Evolutionary conservation across 305 asterid species (phyloP), one percentile per base, ranked within the genome.

Genomic region (Rubia peregrina): DNA sequence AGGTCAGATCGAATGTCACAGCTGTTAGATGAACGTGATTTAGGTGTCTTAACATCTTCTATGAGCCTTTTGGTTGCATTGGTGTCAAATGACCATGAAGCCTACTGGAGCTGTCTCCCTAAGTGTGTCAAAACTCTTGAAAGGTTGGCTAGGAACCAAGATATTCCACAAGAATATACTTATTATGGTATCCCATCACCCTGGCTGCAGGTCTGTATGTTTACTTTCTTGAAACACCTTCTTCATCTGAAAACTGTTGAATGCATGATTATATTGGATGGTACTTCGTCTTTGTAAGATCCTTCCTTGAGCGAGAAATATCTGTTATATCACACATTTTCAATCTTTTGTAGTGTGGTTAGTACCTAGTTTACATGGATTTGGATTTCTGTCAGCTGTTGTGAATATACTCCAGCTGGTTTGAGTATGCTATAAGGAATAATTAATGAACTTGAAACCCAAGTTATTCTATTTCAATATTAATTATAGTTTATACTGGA

Each of bases 1-100:
- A 95, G 99, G 98, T 92, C 99, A 36, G 99, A 95, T 82, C 87
- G 95, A 77, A 95, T 95, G 98, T 83, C 98, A 56, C 99, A 95
- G 73, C 81, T 95, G 51, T 86, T 95, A 81, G 99, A 95, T 78
- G 99, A 95, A 80, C 98, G 99, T 68, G 99, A 95, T 87, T 78
- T 95, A 69, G 99, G 99, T 57, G 96, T 95, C 67, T 85, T 95
- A 85, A 95, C 99, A 73, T 86, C 99, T 77, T 92, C 96, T 36
- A 85, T 87, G 96, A 95, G 99, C 77, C 99, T 95, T 77, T 82
- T 95, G 75, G 99, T 95, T 78, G 86, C 99, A 75, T 80, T 95
- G 79, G 98, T 95, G 84, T 85, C 99, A 71, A 88, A 92, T 84
- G 84, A 86, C 89, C 97, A 95, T 61, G 97, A 95, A 69, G 88